Evolutionary conservation across 2,329 filamentous ascomycete species (phyloP).

Genomic region (Aspergillus clavatus): DNA sequence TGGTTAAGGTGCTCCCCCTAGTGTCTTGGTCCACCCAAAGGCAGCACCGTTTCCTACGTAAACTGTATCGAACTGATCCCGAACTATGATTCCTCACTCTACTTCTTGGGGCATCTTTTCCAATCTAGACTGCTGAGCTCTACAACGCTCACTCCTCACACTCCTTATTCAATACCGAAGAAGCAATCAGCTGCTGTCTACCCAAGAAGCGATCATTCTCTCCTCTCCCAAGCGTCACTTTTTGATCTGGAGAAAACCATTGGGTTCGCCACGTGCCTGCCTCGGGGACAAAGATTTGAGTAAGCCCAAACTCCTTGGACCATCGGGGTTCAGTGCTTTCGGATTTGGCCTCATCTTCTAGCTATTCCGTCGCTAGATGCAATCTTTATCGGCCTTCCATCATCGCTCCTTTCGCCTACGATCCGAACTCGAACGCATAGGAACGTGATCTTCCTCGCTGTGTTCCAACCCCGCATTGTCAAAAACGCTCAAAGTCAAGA

Average conservation of each 20-base stretch:
- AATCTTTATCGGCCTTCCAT: constrained; percentile 8
- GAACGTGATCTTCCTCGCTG: not conserved
- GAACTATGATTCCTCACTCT: not conserved
- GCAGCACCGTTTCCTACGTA: not conserved
- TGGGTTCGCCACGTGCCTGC: constrained; percentile 12
- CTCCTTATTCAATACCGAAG: too few species aligned
- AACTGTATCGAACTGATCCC: not conserved
- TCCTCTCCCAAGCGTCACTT: not conserved
- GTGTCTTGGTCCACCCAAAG: not conserved
- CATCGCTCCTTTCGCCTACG: constrained; percentile 12
- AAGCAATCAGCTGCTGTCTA: too few species aligned
- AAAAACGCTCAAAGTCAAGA: constrained; percentile 8
- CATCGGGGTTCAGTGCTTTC: constrained; percentile 2
- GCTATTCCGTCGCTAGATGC: constrained; percentile 4
- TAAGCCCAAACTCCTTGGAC: constrained; percentile 6
- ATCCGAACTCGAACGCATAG: not conserved
- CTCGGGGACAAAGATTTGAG: constrained; percentile 7
- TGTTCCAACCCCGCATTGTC: constrained; percentile 17
- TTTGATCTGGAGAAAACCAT: not conserved
- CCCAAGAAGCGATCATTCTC: not conserved
- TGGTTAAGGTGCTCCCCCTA: not conserved
- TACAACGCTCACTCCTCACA: too few species aligned
- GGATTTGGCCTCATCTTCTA: not conserved
- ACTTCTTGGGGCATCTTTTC: not conserved
- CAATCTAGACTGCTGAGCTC: too few species aligned